A percentile compares a stretch with the other conserved stretches of the same genome.
Conservation (phyloP, 352 stramenopile genomes). For the Pythium insidiosum region DNA sequence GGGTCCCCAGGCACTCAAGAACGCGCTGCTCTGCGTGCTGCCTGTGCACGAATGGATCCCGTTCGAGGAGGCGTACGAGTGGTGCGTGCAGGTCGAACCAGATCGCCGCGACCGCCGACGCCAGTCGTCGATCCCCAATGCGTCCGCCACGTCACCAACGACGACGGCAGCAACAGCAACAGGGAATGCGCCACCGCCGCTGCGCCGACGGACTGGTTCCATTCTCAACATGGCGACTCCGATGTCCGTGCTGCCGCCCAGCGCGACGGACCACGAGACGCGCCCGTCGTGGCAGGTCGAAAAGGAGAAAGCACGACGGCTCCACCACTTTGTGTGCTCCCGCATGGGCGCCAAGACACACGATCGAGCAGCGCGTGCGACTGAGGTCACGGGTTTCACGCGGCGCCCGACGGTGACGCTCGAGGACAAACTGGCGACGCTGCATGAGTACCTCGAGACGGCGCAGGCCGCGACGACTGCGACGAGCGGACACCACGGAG, state of each 20-base stretch:
- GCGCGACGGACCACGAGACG: neutral
- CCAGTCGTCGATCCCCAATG: neutral
- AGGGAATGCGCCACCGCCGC: neutral
- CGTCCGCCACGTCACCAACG: neutral
- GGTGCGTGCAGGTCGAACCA: constrained; percentile 51
- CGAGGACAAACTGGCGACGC: constrained; percentile 52
- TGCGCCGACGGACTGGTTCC: constrained; percentile 7
- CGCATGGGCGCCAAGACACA: constrained; percentile 29
- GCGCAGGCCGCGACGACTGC: too few relatives aligned
- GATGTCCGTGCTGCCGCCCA: neutral
- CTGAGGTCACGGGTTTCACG: constrained; percentile 36
- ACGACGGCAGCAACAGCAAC: neutral
- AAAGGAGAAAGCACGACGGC: constrained; percentile 35
- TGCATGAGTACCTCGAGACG: constrained; percentile 55
- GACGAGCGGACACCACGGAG: neutral
- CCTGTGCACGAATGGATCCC: constrained; percentile 34
- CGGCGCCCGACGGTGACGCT: constrained; percentile 27
- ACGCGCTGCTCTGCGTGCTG: constrained; percentile 54
- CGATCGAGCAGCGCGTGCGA: constrained; percentile 19
- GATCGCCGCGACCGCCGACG: constrained; percentile 33
- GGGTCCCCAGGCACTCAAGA: constrained; percentile 23
- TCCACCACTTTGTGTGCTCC: constrained; percentile 59
- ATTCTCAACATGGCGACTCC: neutral
- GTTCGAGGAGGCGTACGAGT: constrained; percentile 53
- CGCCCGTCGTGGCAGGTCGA: constrained; percentile 30